These are phyloP conservation scores for Barnettozyma sucrosica DNA, from an alignment of 805 yeast genomes.

Conservation along the genomic window DNA sequence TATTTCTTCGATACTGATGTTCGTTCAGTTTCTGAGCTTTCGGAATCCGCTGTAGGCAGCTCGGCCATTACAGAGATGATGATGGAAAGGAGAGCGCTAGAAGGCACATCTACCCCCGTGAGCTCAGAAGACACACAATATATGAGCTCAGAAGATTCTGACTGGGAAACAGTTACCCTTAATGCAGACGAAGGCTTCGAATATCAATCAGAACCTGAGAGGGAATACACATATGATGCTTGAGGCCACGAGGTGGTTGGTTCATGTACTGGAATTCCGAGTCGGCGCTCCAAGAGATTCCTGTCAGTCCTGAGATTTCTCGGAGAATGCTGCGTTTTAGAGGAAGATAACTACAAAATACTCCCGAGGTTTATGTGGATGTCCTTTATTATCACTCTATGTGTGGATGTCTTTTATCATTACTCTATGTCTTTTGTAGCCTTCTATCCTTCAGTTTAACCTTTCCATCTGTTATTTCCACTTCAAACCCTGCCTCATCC, in stretches of 20 bases:
- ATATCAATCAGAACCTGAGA: no score
- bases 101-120: background rate
- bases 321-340: background rate
- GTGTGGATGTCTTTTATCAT: background rate
- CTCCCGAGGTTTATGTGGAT: background rate
- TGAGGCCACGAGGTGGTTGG: no score
- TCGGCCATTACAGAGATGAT: background rate
- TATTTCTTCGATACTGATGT: background rate
- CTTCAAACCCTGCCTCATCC: constrained; percentile 73
- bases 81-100: background rate
- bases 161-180: no score
- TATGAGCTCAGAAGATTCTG: background rate
- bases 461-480: constrained; percentile 67
- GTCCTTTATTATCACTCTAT: background rate
- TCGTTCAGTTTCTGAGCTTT: background rate
- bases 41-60: background rate
- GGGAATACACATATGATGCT: no score
- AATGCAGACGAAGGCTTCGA: no score
- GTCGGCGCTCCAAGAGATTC: background rate
- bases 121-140: background rate
- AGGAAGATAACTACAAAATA: no score
- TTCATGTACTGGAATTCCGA: no score
- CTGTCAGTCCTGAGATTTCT: background rate
- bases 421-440: background rate
- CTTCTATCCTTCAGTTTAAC: constrained; percentile 42